These are phyloP conservation scores for Neurospora discreta DNA, from an alignment of 495 filamentous ascomycete species.

Conservation along the genomic window DNA sequence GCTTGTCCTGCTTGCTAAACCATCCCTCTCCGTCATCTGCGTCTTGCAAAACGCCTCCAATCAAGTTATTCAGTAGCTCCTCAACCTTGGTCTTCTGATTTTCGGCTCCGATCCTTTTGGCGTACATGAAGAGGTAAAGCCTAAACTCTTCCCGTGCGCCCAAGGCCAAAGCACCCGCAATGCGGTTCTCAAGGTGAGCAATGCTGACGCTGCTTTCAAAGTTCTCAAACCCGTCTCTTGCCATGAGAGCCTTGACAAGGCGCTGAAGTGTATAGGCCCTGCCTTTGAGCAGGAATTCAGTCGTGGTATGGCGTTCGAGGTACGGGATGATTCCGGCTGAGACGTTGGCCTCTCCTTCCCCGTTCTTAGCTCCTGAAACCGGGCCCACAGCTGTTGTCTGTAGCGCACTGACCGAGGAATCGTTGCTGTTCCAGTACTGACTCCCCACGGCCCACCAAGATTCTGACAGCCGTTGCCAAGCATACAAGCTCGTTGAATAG, in stretches of 20 bases:
- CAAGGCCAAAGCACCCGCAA: constrained; percentile 77
- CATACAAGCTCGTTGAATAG: constrained; percentile 69
- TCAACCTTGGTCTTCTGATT: constrained; percentile 80
- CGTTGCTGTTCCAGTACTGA: constrained; percentile 97
- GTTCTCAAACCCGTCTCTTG: constrained; percentile 79
- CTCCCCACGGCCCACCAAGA: constrained; percentile 96
- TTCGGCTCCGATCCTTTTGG: constrained; percentile 86
- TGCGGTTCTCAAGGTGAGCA: constrained; percentile 88
- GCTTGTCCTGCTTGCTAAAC: constrained; percentile 48
- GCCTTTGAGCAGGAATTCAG: constrained; percentile 82
- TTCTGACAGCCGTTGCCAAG: constrained; percentile 93
- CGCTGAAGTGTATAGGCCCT: constrained; percentile 81
- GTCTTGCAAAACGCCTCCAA: constrained; percentile 57
- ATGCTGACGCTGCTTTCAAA: constrained; percentile 88
- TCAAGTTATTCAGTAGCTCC: constrained; percentile 69
- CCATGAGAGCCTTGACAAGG: constrained; percentile 73
- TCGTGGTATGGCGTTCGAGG: constrained; percentile 88
- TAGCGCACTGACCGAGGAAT: constrained; percentile 66
- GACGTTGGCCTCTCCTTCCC: constrained; percentile 47
- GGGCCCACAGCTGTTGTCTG: constrained; percentile 55
- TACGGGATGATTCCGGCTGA: constrained; percentile 87
- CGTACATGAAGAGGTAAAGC: constrained; percentile 89
- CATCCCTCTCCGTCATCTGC: constrained; percentile 42
- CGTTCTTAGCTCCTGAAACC: constrained; percentile 20
- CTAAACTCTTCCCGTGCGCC: constrained; percentile 85